Conservation (phyloP, 208 protist genomes). For the Trypanosoma lewisi region DNA sequence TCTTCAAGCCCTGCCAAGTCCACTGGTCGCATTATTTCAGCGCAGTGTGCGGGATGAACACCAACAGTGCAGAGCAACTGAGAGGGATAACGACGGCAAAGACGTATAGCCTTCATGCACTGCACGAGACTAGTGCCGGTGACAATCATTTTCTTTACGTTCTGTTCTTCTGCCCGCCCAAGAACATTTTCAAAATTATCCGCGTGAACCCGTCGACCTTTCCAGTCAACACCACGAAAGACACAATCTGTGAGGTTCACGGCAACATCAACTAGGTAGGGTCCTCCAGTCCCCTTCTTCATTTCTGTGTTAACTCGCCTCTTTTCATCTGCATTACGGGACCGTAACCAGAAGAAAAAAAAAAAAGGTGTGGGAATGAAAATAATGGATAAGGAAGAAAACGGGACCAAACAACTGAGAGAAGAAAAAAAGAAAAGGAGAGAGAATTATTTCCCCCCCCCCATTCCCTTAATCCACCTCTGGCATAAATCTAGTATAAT, state of each 20-base stretch:
- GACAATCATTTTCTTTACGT: slow-evolving; percentile 81
- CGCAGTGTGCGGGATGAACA: slow-evolving; percentile 80
- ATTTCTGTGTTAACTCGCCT: neutral
- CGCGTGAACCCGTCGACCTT: slow-evolving; percentile 65
- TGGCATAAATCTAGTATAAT: no score
- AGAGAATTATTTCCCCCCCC: no score
- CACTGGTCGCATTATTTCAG: slow-evolving; percentile 63
- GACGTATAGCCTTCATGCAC: slow-evolving; percentile 73
- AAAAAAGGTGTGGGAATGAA: slow-evolving; percentile 16
- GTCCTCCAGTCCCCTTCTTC: slow-evolving; percentile 26
- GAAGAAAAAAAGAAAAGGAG: no score
- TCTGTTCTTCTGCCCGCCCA: slow-evolving; percentile 39
- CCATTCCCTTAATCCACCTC: no score
- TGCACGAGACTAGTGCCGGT: slow-evolving; percentile 77
- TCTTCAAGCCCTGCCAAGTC: slow-evolving; percentile 28
- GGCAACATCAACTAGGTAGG: slow-evolving; percentile 84
- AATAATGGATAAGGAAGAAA: no score
- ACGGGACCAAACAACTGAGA: no score
- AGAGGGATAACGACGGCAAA: slow-evolving; percentile 66
- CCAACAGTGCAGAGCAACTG: slow-evolving; percentile 76
- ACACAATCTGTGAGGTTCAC: slow-evolving; percentile 89
- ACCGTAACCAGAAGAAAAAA: slow-evolving; percentile 14
- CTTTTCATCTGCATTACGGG: slow-evolving; percentile 1
- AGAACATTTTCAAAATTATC: slow-evolving; percentile 86
- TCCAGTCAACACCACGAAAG: slow-evolving; percentile 85